These are phyloP conservation scores for Hypomontagnella submonticulosa DNA, from an alignment of 495 filamentous ascomycete genomes.

Conservation along the genomic window DNA sequence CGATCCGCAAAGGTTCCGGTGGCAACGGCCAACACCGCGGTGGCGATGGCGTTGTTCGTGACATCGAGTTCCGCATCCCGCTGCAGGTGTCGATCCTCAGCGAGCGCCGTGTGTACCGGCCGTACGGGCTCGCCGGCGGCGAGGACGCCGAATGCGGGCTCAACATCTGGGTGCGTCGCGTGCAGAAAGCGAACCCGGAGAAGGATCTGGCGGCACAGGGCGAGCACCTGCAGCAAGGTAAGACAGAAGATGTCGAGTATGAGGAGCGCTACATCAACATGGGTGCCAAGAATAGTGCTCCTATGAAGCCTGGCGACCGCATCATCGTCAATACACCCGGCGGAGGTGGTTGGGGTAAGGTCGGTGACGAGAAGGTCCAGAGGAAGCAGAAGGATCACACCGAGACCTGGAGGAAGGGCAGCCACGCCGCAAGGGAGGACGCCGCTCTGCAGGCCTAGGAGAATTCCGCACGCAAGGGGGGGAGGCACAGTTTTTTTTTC, in stretches of 20 bases:
- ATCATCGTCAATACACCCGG: constrained; percentile 79
- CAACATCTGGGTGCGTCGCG: constrained; percentile 86
- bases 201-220: constrained; percentile 50
- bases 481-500: background rate
- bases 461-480: constrained; percentile 1
- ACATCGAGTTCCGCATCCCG: constrained; percentile 93
- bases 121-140: constrained; percentile 91
- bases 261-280: constrained; percentile 81
- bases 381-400: constrained; percentile 62
- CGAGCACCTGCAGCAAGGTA: constrained; percentile 44
- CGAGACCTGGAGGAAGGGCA: constrained; percentile 69
- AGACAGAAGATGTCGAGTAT: constrained; percentile 53
- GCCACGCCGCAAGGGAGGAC: constrained; percentile 65
- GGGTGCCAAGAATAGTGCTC: constrained; percentile 93
- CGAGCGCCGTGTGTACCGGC: constrained; percentile 85
- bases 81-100: constrained; percentile 90
- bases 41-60: constrained; percentile 89
- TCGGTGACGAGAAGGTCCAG: constrained; percentile 63
- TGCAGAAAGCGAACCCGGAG: constrained; percentile 62
- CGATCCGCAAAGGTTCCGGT: constrained; percentile 73
- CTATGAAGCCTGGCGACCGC: constrained; percentile 85
- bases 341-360: constrained; percentile 77
- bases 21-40: constrained; percentile 81
- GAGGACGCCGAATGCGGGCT: constrained; percentile 80
- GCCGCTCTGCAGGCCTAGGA: constrained; percentile 59